A percentile compares a stretch with the other conserved stretches of the same genome.
These are phyloP conservation scores for Rosa persica DNA, from an alignment of 306 rosid genomes.

Conservation along the genomic window DNA sequence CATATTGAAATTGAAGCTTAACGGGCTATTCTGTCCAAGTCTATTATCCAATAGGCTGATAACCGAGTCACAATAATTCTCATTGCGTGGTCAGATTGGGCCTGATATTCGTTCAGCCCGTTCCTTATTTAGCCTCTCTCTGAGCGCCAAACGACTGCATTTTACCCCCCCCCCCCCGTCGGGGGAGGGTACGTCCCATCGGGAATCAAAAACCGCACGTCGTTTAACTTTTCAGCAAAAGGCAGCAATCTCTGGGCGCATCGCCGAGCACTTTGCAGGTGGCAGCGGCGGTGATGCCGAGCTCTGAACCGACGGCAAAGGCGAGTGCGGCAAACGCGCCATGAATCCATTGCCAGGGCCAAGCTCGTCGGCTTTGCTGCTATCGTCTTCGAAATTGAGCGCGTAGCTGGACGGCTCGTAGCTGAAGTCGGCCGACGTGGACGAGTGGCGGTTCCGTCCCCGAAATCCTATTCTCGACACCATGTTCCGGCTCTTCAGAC, in stretches of 20 bases:
- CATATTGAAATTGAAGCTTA: not conserved
- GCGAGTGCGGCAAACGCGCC: conserved; percentile 13
- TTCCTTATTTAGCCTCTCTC: not conserved
- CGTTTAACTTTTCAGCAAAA: not conserved
- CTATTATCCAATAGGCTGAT: not conserved
- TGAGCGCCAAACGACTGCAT: not conserved
- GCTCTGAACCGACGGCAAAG: not conserved
- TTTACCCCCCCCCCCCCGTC: not conserved
- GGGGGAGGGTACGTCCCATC: not conserved
- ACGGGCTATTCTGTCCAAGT: not conserved
- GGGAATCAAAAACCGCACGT: not conserved
- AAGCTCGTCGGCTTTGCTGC: conserved; percentile 19
- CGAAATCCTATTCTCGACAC: not conserved
- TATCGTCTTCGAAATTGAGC: conserved; percentile 42
- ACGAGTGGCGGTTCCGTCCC: conserved; percentile 17
- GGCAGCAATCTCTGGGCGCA: not conserved
- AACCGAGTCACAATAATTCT: not conserved
- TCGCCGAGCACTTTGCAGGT: not conserved
- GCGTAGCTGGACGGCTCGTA: conserved; percentile 45
- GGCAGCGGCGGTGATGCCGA: not conserved
- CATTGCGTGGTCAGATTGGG: not conserved
- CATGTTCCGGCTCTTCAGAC: not conserved
- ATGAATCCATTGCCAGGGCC: conserved; percentile 7
- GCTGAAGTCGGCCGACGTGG: conserved; percentile 35
- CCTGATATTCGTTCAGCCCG: not conserved